These are phyloP conservation scores for Salvia hispanica DNA, from an alignment of 257 asterid species.

Conservation along the genomic window DNA sequence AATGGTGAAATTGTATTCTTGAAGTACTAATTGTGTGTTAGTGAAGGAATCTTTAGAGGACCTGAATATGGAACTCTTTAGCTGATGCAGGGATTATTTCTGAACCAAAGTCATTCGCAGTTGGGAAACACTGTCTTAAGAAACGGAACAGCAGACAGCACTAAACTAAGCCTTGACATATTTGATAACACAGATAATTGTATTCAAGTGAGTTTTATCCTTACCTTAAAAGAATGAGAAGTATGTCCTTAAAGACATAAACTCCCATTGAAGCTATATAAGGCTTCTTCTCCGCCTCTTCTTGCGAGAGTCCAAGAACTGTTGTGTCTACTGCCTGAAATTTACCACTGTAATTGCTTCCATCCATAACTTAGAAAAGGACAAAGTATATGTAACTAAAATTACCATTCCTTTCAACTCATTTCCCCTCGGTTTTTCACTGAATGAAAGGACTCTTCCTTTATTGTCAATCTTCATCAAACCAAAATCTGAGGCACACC, in stretches of 20 bases:
- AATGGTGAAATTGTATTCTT: background rate
- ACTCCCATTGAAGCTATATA: slow-evolving; percentile 99
- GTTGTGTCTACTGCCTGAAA: slow-evolving; percentile 92
- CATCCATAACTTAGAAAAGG: slow-evolving; percentile 1
- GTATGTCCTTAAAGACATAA: slow-evolving; percentile 92
- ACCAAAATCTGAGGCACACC: slow-evolving; percentile 95
- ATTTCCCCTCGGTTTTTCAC: slow-evolving; percentile 83
- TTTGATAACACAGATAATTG: slow-evolving; percentile 24
- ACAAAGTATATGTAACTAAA: slow-evolving; percentile 14
- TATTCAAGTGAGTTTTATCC: background rate
- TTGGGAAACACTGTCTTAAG: slow-evolving; percentile 93
- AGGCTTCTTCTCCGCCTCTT: slow-evolving; percentile 88
- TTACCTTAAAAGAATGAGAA: slow-evolving; percentile 83
- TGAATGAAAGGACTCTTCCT: slow-evolving; percentile 76
- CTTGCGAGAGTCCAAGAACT: slow-evolving; percentile 80
- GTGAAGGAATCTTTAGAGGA: slow-evolving; percentile 24
- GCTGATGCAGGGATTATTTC: slow-evolving; percentile 97
- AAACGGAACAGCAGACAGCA: slow-evolving; percentile 24
- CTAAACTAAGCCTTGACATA: background rate
- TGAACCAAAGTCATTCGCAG: slow-evolving; percentile 96
- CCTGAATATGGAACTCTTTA: slow-evolving; percentile 71
- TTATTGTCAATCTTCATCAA: slow-evolving; percentile 84
- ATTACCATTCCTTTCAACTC: slow-evolving; percentile 90
- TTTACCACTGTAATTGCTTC: slow-evolving; percentile 19
- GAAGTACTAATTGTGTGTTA: background rate